Evolutionary conservation across 805 yeast genomes (phyloP).

Genomic region (Clavispora santaluciae): DNA sequence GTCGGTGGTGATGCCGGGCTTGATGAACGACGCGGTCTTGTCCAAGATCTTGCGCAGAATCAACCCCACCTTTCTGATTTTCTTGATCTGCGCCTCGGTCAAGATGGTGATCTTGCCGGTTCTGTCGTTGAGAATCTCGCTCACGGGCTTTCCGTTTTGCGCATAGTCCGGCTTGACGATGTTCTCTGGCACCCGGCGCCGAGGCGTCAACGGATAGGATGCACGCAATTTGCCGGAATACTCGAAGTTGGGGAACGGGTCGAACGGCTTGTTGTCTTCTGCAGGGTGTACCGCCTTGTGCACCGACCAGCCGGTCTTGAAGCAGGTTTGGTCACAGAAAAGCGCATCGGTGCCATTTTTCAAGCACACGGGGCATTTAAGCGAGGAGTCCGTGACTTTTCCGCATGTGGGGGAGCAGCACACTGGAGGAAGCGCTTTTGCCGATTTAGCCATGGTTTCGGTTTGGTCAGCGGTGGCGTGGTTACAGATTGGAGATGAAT

Average conservation of each 20-base stretch:
- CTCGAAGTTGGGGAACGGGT: slow-evolving; percentile 79
- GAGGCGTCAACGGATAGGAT: slow-evolving; percentile 72
- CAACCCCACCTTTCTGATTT: slow-evolving; percentile 68
- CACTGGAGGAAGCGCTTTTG: slow-evolving; percentile 6
- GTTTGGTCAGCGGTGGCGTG: too few relatives aligned
- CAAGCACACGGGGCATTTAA: slow-evolving; percentile 90
- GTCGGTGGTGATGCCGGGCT: slow-evolving; percentile 91
- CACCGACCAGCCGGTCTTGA: slow-evolving; percentile 60
- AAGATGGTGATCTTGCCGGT: slow-evolving; percentile 60
- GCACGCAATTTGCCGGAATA: slow-evolving; percentile 78
- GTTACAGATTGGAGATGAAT: too few relatives aligned
- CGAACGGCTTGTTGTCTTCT: slow-evolving; percentile 57
- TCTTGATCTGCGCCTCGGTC: slow-evolving; percentile 63
- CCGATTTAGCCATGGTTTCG: too few relatives aligned
- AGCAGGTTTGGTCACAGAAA: slow-evolving; percentile 84
- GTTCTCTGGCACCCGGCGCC: slow-evolving; percentile 64
- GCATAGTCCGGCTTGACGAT: slow-evolving; percentile 84
- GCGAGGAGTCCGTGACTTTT: slow-evolving; percentile 63
- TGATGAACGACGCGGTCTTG: slow-evolving; percentile 74
- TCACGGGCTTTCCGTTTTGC: slow-evolving; percentile 66
- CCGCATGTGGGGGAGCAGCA: slow-evolving; percentile 87
- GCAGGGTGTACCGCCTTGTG: slow-evolving; percentile 72
- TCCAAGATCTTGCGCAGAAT: slow-evolving; percentile 88
- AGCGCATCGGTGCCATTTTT: slow-evolving; percentile 57
- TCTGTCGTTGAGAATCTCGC: slow-evolving; percentile 72